Base-by-base conservation (phyloP, 192 early-diverging fungal genomes). In the Glomus cerebriforme region DNA sequence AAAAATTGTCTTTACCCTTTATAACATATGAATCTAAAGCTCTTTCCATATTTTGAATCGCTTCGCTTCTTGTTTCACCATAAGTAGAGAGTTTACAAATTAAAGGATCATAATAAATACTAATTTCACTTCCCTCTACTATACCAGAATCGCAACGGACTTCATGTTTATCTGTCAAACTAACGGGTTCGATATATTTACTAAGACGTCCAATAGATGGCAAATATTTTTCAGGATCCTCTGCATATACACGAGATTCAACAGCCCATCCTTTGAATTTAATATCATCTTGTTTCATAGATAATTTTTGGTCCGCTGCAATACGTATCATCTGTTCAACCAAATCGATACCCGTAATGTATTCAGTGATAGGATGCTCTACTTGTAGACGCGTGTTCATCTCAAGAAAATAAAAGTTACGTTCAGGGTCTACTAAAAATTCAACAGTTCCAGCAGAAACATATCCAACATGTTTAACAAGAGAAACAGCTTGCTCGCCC, bases 281-380 rank as follows among this genome's bases (percentile, higher is more conserved):
- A 43, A 97, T 87, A 59, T 96, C 95, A 3, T 83, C 78, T 84
- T 98, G 97, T 17, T 83, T 87, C 37, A 95, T 84, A 12, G 81
- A 68, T 43, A 98, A 86, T 71, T 87, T 85, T 76, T 96, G 91
- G 15, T 89, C 89, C 0, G 95, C 95, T 22, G 97, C 97, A 66
- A 95, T 91, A 69, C 93, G 92, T 79, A 98, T 95, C 97, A 98
- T 98, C 77, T 94, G 92, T 83, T 98, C 95, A 65, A 98, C 97
- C 12, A 98, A 86, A 82, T 98, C 97, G 37, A 97, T 67, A 2
- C 94, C 94, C 0, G 96, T 96, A 37, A 91, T 90, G 35, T 88
- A 89, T 81, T 94, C 93, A 6, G 93, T 94, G 72, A 94, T 91
- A 32, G 93, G 92, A 83, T 93, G 93, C 80, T 94, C 93, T 32